Conservation (phyloP, 768 basidiomycete species). For the Cantharellus anzutake region DNA sequence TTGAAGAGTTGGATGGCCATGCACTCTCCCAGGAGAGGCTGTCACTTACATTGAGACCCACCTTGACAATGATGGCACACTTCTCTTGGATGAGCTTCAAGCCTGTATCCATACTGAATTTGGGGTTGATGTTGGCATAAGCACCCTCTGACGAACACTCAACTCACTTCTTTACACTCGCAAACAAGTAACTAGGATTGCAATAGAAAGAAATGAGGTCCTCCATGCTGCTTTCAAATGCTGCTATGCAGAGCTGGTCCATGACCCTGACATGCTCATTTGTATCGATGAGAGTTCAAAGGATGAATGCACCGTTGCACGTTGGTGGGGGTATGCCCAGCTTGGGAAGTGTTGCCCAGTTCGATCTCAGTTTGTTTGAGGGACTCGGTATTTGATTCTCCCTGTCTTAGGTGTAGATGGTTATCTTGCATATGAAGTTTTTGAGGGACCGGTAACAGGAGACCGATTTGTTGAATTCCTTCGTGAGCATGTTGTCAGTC, state of each 20-base stretch:
- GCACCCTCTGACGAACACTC: neutral
- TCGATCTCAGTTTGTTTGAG: conserved; percentile 14
- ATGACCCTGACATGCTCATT: conserved; percentile 13
- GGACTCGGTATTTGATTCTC: conserved; percentile 18
- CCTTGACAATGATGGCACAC: no score
- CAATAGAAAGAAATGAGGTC: conserved; percentile 9
- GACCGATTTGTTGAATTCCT: conserved; percentile 22
- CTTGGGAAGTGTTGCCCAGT: conserved; percentile 12
- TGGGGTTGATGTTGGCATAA: neutral
- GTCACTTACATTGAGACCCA: no score
- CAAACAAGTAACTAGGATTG: conserved; percentile 3
- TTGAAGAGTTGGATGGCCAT: no score
- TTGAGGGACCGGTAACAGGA: conserved; percentile 20
- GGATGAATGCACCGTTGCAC: conserved; percentile 14
- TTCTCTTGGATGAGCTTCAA: conserved; percentile 4
- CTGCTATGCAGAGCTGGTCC: neutral
- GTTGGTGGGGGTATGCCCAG: conserved; percentile 15
- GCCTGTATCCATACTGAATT: neutral
- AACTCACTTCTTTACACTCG: no score
- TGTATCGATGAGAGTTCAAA: conserved; percentile 19
- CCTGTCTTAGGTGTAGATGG: conserved; percentile 20
- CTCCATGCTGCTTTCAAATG: neutral
- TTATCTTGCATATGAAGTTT: conserved; percentile 16
- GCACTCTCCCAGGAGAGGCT: no score
- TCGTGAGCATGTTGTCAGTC: conserved; percentile 19